These are phyloP conservation scores for Rubroboletus pulcherrimus DNA, from an alignment of 768 basidiomycete genomes.

Conservation along the genomic window DNA sequence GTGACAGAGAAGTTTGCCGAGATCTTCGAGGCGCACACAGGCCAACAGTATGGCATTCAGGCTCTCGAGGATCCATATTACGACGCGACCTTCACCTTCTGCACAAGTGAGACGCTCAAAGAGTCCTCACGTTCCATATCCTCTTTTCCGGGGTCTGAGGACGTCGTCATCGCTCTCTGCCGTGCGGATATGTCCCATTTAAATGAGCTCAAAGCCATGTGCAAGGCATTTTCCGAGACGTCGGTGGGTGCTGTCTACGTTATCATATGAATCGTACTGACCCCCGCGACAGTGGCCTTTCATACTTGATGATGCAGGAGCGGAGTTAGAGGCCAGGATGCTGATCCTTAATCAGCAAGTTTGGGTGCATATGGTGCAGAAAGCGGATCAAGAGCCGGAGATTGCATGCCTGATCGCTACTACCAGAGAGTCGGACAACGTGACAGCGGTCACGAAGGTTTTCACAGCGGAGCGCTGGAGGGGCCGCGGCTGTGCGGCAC, in stretches of 20 bases:
- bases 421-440: slow-evolving; percentile 43
- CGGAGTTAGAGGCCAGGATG: slow-evolving; percentile 46
- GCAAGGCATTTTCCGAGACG: no score
- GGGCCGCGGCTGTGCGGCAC: no score
- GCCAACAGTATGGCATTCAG: slow-evolving; percentile 15
- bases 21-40: slow-evolving; percentile 39
- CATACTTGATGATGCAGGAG: slow-evolving; percentile 38
- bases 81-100: slow-evolving; percentile 54
- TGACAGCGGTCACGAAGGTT: no score
- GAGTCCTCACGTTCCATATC: not conserved
- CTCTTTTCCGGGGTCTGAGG: no score
- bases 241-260: no score
- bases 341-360: slow-evolving; percentile 46
- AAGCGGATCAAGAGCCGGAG: slow-evolving; percentile 23
- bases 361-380: slow-evolving; percentile 55
- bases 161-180: no score
- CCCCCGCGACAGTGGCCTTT: slow-evolving; percentile 40
- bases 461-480: no score
- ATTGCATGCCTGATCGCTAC: slow-evolving; percentile 69
- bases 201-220: no score
- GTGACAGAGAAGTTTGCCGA: slow-evolving; percentile 45
- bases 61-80: slow-evolving; percentile 49
- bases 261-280: no score
- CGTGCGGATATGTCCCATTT: no score
- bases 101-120: slow-evolving; percentile 43